Percentiles rank a stretch among this genome's conserved stretches.
Conservation (phyloP, 2,329 filamentous ascomycete species). For the Alternaria sp. region DNA sequence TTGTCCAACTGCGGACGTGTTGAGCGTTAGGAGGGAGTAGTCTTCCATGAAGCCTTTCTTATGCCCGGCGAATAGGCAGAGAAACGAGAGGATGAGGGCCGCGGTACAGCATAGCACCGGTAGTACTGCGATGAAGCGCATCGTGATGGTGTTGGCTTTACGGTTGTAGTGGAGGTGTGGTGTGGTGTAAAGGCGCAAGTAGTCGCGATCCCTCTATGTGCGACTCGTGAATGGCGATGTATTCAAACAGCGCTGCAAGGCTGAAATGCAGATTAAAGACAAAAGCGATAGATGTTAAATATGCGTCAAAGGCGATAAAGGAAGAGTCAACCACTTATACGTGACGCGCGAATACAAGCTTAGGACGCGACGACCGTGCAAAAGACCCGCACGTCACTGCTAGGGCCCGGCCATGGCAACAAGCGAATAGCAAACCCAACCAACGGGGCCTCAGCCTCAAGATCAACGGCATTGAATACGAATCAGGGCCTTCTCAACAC, state of each 20-base stretch:
- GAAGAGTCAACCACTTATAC: constrained; percentile 13
- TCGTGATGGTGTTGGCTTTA: constrained; percentile 25
- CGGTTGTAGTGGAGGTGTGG: not conserved
- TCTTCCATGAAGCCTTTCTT: constrained; percentile 63
- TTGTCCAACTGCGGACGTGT: constrained; percentile 62
- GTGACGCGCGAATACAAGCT: not conserved
- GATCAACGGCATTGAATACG: constrained; percentile 14
- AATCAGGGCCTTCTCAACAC: constrained; percentile 15
- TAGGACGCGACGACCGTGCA: not conserved
- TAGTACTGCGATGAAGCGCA: constrained; percentile 58
- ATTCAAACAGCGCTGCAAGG: not conserved
- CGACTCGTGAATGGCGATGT: not conserved
- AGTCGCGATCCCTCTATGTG: not conserved
- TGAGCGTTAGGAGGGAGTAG: constrained; percentile 65
- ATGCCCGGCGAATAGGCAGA: constrained; percentile 67
- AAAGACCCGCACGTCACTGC: constrained; percentile 11
- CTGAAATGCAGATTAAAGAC: constrained; percentile 5
- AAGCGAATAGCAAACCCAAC: constrained; percentile 17
- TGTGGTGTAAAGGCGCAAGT: not conserved
- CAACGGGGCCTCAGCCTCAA: constrained; percentile 24
- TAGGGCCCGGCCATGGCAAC: constrained; percentile 15
- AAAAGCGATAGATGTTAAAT: not conserved
- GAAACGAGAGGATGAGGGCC: constrained; percentile 64
- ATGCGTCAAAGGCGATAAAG: not conserved
- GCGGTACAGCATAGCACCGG: constrained; percentile 59